Conservation (phyloP, 306 rosid species). For the Macrotyloma uniflorum region DNA sequence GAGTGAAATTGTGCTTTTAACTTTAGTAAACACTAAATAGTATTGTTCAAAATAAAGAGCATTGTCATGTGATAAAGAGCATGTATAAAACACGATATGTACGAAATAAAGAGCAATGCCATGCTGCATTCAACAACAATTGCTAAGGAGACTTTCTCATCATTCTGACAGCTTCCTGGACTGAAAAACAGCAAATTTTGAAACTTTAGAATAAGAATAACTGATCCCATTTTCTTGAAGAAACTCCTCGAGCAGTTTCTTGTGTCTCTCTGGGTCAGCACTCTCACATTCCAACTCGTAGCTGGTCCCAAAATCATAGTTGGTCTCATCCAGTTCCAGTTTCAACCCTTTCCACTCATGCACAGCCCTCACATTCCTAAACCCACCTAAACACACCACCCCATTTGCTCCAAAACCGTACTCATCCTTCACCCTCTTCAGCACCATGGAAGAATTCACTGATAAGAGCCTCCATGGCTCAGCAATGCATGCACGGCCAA, state of each 20-base stretch:
- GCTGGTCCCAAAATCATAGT: conserved; percentile 60
- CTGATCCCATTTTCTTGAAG: conserved; percentile 48
- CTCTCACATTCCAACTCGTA: conserved; percentile 72
- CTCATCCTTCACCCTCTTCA: conserved; percentile 49
- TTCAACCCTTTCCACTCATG: conserved; percentile 61
- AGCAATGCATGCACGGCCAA: conserved; percentile 55
- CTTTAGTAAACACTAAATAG: not conserved
- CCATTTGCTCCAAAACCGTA: conserved; percentile 36
- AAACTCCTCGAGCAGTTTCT: conserved; percentile 45
- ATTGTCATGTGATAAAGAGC: not conserved
- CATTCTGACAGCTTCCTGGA: conserved; percentile 51
- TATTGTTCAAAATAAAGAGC: not conserved
- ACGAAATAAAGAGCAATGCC: not conserved
- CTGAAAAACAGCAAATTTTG: conserved; percentile 53
- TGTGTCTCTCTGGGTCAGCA: conserved; percentile 47
- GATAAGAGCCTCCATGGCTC: conserved; percentile 61
- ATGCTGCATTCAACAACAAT: not conserved
- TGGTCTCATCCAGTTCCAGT: conserved; percentile 61
- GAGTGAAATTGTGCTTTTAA: not conserved
- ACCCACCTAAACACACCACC: conserved; percentile 63
- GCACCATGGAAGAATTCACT: conserved; percentile 34
- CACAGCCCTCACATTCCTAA: conserved; percentile 61
- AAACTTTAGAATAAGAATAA: conserved; percentile 48
- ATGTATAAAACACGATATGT: not conserved
- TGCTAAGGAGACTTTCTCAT: not conserved